Conservation (phyloP, 176 grass and related monocot genomes). For the Avena insularis region DNA sequence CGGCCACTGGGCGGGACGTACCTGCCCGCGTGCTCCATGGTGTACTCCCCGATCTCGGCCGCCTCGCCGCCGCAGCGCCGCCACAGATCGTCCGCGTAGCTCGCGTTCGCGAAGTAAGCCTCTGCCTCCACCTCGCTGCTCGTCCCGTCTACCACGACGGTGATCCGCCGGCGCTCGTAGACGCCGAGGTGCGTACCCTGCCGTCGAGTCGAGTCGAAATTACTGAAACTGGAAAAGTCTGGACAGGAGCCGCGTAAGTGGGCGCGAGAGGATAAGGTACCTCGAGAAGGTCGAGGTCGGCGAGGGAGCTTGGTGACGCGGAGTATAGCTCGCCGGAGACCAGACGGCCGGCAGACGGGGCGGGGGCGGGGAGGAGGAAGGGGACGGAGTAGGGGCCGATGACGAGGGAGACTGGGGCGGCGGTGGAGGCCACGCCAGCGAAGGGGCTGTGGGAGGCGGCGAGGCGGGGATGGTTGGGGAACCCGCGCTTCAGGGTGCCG, state of each 20-base stretch:
- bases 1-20: slow-evolving; percentile 62
- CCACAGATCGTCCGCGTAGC: slow-evolving; percentile 76
- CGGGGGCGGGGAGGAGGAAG: slow-evolving; percentile 55
- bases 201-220: slow-evolving; percentile 1
- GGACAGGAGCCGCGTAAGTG: neutral
- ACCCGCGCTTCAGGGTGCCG: slow-evolving; percentile 79
- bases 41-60: slow-evolving; percentile 58
- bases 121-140: slow-evolving; percentile 45
- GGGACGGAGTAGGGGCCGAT: slow-evolving; percentile 63
- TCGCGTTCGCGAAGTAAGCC: slow-evolving; percentile 80
- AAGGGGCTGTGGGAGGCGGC: slow-evolving; percentile 31
- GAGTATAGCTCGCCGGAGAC: slow-evolving; percentile 53
- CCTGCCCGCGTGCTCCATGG: slow-evolving; percentile 50
- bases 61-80: slow-evolving; percentile 59
- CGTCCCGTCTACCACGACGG: slow-evolving; percentile 30
- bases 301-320: slow-evolving; percentile 43
- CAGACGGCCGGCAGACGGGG: slow-evolving; percentile 30
- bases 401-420: slow-evolving; percentile 48
- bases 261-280: neutral
- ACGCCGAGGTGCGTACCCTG: slow-evolving; percentile 69
- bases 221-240: neutral
- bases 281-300: slow-evolving; percentile 62
- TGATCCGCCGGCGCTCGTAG: slow-evolving; percentile 68
- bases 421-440: slow-evolving; percentile 39
- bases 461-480: slow-evolving; percentile 67